Evolutionary conservation across 108 stramenopile species (phyloP).

Genomic region (Licmophora abbreviata): DNA sequence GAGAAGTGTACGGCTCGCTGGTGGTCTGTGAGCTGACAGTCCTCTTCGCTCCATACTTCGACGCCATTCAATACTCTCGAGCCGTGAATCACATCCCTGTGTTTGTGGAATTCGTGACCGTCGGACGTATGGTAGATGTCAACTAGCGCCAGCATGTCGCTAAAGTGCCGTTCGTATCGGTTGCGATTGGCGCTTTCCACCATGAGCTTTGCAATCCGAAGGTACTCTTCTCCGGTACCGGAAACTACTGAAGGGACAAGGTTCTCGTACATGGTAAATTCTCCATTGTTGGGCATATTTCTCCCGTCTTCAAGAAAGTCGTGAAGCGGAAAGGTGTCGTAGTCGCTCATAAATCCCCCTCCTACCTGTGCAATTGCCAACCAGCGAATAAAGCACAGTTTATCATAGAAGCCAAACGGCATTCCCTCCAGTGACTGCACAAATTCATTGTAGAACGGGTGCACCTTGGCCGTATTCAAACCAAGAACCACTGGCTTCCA

Average conservation of each 20-base stretch:
- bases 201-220: neutral
- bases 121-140: neutral
- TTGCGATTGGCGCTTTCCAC: neutral
- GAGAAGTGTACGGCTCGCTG: conserved; percentile 5
- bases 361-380: conserved; percentile 1
- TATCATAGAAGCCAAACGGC: neutral
- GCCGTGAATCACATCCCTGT: neutral
- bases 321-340: conserved; percentile 1
- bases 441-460: neutral
- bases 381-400: conserved; percentile 6
- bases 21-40: neutral
- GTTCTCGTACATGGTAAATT: conserved; percentile 3
- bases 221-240: neutral
- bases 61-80: neutral
- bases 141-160: conserved; percentile 4
- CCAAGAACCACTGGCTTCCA: neutral
- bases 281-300: conserved; percentile 4
- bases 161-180: neutral
- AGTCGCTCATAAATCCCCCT: conserved; percentile 5
- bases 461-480: neutral
- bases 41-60: conserved; percentile 3
- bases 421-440: neutral
- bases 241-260: conserved; percentile 3
- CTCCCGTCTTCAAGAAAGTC: conserved; percentile 5
- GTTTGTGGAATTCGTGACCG: neutral